Evolutionary conservation across 768 basidiomycete genomes (phyloP), one percentile per base, ranked within the genome.

Genomic region (Tulasnella sp.): DNA sequence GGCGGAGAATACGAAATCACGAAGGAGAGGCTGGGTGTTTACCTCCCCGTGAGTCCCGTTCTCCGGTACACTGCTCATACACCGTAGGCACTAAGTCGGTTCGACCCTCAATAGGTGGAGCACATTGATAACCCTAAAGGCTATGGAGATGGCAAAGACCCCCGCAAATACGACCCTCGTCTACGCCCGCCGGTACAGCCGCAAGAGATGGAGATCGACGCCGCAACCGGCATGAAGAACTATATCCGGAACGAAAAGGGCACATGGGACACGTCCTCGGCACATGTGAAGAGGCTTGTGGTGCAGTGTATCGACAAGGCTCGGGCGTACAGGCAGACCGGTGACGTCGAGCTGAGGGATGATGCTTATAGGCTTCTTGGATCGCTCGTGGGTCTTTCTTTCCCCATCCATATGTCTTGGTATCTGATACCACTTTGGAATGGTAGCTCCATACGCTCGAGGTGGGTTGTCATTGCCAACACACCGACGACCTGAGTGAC

Each of bases 41-140:
- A 57, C 34, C n/a, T 45, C 15, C 41, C 55, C 1, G 55, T 48
- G 31, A 45, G 55, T 32, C n/a, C 14, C 14, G 21, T 25, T 14
- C 27, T 29, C 31, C 9, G 9, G 17, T 6, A 42, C 21, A 27
- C n/a, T 14, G 23, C n/a, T 14, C 11, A 46, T 23, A 9, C 48
- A n/a, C 36, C 41, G 2, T 11, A 36, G 51, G 17, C 17, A 34
- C 1, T 40, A 17, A 2, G 1, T 15, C 35, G 21, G 11, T n/a
- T 19, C 8, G 15, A 32, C n/a, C 14, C 23, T 34, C 2, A 25
- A 37, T 19, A 57, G 55, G 55, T 57, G 14, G 85, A 91, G 67
- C 90, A 94, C 66, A 91, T 92, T 64, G 90, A 94, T 66, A 94
- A 94, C 63, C 90, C 89, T 1, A 87, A 84, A 67, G 88, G 86